Percentiles rank a stretch among this genome's conserved stretches.
Evolutionary conservation across 192 early-diverging fungal genomes (phyloP).

Genomic region (Backusella sp.): DNA sequence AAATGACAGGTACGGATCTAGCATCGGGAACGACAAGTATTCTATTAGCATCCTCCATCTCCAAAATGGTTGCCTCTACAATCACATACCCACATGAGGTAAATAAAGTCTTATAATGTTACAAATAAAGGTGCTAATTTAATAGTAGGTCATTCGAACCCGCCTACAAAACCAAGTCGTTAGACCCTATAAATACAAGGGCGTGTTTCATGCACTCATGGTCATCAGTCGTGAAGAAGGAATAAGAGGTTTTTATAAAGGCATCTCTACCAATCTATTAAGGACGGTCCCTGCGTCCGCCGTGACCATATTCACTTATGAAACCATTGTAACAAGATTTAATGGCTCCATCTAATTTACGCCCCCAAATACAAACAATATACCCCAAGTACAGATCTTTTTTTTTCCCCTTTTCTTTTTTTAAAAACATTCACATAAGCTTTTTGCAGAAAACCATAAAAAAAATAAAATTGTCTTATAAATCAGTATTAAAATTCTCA

Average conservation of each 20-base stretch:
- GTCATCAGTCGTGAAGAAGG: conserved; percentile 82
- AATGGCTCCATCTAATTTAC: neutral
- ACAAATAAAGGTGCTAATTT: neutral
- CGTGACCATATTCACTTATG: conserved; percentile 86
- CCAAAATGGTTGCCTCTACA: conserved; percentile 87
- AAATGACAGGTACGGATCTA: conserved; percentile 9
- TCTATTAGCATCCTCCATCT: conserved; percentile 75
- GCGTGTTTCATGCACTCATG: conserved; percentile 75
- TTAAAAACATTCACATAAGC: neutral
- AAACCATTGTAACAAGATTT: conserved; percentile 70
- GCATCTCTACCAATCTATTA: conserved; percentile 82
- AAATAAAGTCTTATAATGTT: conserved; percentile 4
- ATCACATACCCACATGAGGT: conserved; percentile 97
- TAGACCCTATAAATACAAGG: conserved; percentile 75
- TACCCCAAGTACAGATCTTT: neutral
- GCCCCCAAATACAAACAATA: neutral
- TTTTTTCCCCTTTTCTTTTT: neutral
- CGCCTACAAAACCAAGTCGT: conserved; percentile 84
- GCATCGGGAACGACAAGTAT: conserved; percentile 48
- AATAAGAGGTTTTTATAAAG: conserved; percentile 79
- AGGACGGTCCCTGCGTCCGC: conserved; percentile 88
- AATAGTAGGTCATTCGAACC: conserved; percentile 74
- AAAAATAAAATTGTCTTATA: neutral
- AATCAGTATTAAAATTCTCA: neutral
- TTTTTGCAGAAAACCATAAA: neutral